phyloP scores from a whole-genome alignment of 148 eudicot genomes.

The Salicornia ramosissima region DNA sequence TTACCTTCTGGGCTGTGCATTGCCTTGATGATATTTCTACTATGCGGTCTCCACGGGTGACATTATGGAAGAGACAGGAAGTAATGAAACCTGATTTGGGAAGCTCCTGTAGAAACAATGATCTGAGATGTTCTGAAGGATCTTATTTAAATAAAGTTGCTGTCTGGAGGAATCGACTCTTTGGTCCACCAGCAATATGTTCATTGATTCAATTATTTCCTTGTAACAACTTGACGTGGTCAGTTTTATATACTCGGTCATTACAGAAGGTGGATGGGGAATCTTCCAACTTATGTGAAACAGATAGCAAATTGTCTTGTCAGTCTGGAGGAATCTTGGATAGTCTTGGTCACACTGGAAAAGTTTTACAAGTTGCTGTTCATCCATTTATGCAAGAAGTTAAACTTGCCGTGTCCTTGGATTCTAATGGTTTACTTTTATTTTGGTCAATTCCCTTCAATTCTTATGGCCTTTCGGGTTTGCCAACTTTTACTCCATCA shows the following conservation, averaged over 20 bases:
- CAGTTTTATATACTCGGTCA: conserved; percentile 36
- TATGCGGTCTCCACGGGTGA: conserved; percentile 73
- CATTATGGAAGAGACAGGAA: conserved; percentile 69
- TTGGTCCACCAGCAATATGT: conserved; percentile 69
- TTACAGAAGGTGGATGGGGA: conserved; percentile 28
- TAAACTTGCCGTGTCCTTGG: conserved; percentile 77
- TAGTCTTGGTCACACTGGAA: conserved; percentile 70
- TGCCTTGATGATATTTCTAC: conserved; percentile 90
- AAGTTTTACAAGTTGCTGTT: conserved; percentile 65
- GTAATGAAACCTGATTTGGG: conserved; percentile 27
- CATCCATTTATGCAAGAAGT: conserved; percentile 47
- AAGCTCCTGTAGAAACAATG: conserved; percentile 12
- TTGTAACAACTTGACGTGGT: conserved; percentile 51
- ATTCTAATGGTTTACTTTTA: conserved; percentile 60
- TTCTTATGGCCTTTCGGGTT: conserved; percentile 44
- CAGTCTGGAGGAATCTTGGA: conserved; percentile 44
- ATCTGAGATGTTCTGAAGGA: conserved; percentile 15
- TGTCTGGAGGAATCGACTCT: conserved; percentile 52
- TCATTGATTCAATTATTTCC: conserved; percentile 56
- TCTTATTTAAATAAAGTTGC: conserved; percentile 45
- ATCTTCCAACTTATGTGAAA: conserved; percentile 28
- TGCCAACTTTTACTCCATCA: conserved; percentile 57
- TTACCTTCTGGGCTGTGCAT: conserved; percentile 84
- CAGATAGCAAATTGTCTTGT: conserved; percentile 34
- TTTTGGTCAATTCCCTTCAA: conserved; percentile 65